Conservation (phyloP, 176 grass and related monocot species). For the Aegilops tauschii region DNA sequence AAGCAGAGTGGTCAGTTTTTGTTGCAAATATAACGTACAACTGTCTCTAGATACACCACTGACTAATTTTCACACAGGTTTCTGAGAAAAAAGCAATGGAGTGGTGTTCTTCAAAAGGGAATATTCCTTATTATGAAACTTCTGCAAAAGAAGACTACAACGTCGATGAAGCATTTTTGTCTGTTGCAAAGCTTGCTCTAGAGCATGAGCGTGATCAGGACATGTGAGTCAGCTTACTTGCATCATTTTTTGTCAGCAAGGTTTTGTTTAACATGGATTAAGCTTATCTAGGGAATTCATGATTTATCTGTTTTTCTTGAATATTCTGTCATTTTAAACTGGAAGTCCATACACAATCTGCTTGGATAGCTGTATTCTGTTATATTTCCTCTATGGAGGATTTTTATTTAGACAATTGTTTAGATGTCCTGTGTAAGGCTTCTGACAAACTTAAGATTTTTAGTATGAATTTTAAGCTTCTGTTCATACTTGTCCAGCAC, state of each 20-base stretch:
- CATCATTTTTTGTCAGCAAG: background rate
- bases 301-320: background rate
- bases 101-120: slow-evolving; percentile 90
- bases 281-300: slow-evolving; percentile 13
- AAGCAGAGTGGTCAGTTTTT: slow-evolving; percentile 89
- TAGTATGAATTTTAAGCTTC: background rate
- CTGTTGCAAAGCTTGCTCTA: slow-evolving; percentile 85
- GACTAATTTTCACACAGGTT: slow-evolving; percentile 44
- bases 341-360: background rate
- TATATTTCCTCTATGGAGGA: background rate
- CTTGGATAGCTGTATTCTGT: background rate
- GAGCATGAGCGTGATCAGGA: slow-evolving; percentile 91
- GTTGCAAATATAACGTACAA: slow-evolving; percentile 7
- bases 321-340: background rate
- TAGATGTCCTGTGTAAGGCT: slow-evolving; percentile 8
- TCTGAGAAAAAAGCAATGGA: slow-evolving; percentile 96
- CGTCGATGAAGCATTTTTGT: slow-evolving; percentile 81
- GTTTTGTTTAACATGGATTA: background rate
- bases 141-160: slow-evolving; percentile 96
- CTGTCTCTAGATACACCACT: background rate
- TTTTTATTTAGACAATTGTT: background rate
- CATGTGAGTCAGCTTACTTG: slow-evolving; percentile 61
- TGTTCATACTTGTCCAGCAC: background rate
- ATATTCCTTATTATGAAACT: slow-evolving; percentile 96
- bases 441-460: background rate